phyloP scores from a whole-genome alignment of 2,329 filamentous ascomycete genomes.

The Alternaria viburni region DNA sequence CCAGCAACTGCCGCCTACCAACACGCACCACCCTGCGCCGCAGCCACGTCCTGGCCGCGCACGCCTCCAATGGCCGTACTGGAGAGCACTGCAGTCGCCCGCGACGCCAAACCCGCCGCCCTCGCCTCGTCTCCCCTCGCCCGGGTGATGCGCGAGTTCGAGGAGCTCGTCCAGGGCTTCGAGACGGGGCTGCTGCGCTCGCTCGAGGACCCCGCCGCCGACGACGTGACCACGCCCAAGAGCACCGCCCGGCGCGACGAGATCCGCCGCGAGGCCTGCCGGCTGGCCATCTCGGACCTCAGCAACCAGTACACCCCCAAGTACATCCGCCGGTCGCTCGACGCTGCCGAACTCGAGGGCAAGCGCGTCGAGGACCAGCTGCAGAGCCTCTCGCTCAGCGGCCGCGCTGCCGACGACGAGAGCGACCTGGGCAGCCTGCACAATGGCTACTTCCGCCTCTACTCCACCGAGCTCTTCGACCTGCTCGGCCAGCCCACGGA shows the following conservation, averaged over 20 bases:
- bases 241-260: slow-evolving; percentile 17
- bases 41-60: slow-evolving; percentile 12
- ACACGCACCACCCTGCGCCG: slow-evolving; percentile 3
- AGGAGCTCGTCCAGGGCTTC: slow-evolving; percentile 37
- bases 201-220: slow-evolving; percentile 20
- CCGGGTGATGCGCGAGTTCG: slow-evolving; percentile 43
- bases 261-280: slow-evolving; percentile 37
- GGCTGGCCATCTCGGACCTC: slow-evolving; percentile 43
- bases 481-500: slow-evolving; percentile 43
- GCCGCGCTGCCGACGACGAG: slow-evolving; percentile 3
- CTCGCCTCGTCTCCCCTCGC: slow-evolving; percentile 27
- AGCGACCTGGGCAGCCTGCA: slow-evolving; percentile 32
- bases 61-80: slow-evolving; percentile 36
- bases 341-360: slow-evolving; percentile 36
- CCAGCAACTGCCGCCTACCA: slow-evolving; percentile 5
- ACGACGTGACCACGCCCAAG: not conserved
- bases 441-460: slow-evolving; percentile 46
- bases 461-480: slow-evolving; percentile 46
- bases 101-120: slow-evolving; percentile 21
- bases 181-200: slow-evolving; percentile 40
- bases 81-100: slow-evolving; percentile 29
- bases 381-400: slow-evolving; percentile 20
- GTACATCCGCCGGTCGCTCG: slow-evolving; percentile 39
- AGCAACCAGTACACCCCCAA: slow-evolving; percentile 40
- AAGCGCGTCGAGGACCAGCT: slow-evolving; percentile 42